A percentile compares a stretch with the other conserved stretches of the same genome.
These are phyloP conservation scores for Plasmodium vivax DNA, from an alignment of 169 alveolate species.

Conservation along the genomic window DNA sequence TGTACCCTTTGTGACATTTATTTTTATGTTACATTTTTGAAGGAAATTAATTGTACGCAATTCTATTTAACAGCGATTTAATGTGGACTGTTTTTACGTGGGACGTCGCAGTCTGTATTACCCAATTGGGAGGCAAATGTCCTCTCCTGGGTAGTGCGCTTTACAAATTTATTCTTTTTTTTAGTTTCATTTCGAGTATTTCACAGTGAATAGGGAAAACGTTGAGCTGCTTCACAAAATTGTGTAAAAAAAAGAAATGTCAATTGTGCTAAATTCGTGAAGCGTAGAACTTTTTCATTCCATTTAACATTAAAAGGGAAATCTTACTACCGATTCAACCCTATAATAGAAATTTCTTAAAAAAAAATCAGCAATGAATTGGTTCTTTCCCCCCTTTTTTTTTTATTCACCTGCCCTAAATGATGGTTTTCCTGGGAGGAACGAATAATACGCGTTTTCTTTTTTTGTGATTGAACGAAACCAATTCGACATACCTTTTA, in stretches of 20 bases:
- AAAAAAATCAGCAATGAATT: background rate
- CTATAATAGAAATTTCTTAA: background rate
- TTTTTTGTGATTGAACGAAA: background rate
- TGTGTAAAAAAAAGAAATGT: background rate
- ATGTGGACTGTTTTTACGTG: background rate
- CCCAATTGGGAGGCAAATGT: background rate
- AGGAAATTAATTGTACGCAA: background rate
- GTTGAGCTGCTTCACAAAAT: background rate
- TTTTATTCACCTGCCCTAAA: background rate
- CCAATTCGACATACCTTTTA: background rate
- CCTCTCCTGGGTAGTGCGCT: background rate
- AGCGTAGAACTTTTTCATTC: background rate
- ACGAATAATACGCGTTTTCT: background rate
- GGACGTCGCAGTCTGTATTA: background rate
- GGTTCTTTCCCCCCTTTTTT: background rate
- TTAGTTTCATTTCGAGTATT: background rate
- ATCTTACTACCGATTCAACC: background rate
- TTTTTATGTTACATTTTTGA: background rate
- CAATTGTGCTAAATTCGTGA: background rate
- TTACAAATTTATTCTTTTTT: background rate
- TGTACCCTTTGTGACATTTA: background rate
- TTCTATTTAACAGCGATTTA: background rate
- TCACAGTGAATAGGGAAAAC: background rate
- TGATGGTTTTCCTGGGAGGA: background rate
- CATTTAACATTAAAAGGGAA: background rate